These are phyloP conservation scores for Ramalina intermedia DNA, from an alignment of 495 filamentous ascomycete species.

Conservation along the genomic window DNA sequence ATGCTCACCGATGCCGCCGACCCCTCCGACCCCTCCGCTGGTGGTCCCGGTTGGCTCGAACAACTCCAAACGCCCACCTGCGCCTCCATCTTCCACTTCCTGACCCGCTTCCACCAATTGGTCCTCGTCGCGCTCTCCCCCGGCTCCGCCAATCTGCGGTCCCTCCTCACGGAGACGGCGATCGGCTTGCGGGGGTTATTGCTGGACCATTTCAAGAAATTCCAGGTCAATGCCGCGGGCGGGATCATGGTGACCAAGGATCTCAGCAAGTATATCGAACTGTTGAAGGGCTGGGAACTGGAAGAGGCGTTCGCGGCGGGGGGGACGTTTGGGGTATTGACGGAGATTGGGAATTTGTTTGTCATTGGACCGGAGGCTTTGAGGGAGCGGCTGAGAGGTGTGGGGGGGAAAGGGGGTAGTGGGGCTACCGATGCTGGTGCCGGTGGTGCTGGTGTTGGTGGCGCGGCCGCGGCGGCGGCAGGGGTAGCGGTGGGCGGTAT, in stretches of 20 bases:
- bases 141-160: slow-evolving; percentile 53
- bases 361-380: slow-evolving; percentile 86
- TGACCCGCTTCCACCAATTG: slow-evolving; percentile 46
- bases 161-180: slow-evolving; percentile 75
- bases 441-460: slow-evolving; percentile 15
- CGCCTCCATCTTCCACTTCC: slow-evolving; percentile 59
- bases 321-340: slow-evolving; percentile 62
- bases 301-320: slow-evolving; percentile 41
- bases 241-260: slow-evolving; percentile 94
- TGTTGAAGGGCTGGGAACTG: slow-evolving; percentile 67
- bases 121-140: slow-evolving; percentile 56
- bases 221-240: slow-evolving; percentile 77
- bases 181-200: slow-evolving; percentile 59
- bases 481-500: slow-evolving; percentile 23
- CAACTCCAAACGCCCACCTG: slow-evolving; percentile 80
- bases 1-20: slow-evolving; percentile 35
- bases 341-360: slow-evolving; percentile 92
- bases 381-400: slow-evolving; percentile 56
- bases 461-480: slow-evolving; percentile 10
- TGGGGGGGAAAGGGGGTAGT: slow-evolving; percentile 18
- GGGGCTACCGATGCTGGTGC: background rate
- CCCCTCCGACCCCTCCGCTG: background rate
- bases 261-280: slow-evolving; percentile 74
- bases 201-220: slow-evolving; percentile 88
- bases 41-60: slow-evolving; percentile 44